Evolutionary conservation across 2,329 filamentous ascomycete genomes (phyloP), one percentile per base, ranked within the genome.

Genomic region (Paramyrothecium sp.): DNA sequence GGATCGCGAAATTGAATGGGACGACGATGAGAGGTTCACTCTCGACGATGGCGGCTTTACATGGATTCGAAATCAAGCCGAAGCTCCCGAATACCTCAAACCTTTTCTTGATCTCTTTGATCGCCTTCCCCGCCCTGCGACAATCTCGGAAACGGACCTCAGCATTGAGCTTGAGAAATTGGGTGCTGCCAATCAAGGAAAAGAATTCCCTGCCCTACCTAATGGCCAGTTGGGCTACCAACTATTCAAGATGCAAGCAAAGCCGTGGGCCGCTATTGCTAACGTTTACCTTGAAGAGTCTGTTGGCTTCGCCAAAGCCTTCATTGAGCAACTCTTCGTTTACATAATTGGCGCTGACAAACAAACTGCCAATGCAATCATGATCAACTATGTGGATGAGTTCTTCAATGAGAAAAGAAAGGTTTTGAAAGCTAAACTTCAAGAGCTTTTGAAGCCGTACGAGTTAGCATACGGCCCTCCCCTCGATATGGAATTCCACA

Each of bases 371-470:
- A 0, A 67, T 59, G 59, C 64, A 0, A 65, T 73, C 11, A 41
- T 73, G 8, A 46, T 58, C 7, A 65, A 61, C 0, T 64, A 58
- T 16, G 68, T 71, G 0, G 66, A 72, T n/a, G 54, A 26, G 2
- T 81, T 64, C 62, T 78, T 63, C 50, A 64, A 57, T 17, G 70
- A 75, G 1, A 72, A 71, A 46, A 63, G 65, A 8, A 51, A 48
- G 0, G 2, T 63, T 0, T 66, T 79, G 0, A 56, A 67, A 3
- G 48, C 21, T 0, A 80, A 78, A 58, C 58, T 80, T 0, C 57
- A 72, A 1, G 77, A 80, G 53, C 61, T 81, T 0, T 63, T 79
- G 1, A 60, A 55, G 1, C 75, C 76, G 3, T 77, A 76, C 53
- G 54, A 59, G 3, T 60, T 64, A 3, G 75, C 74, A 0, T 62